Evolutionary conservation across 108 stramenopile genomes (phyloP).

Genomic region (Nannochloropsis granulata): DNA sequence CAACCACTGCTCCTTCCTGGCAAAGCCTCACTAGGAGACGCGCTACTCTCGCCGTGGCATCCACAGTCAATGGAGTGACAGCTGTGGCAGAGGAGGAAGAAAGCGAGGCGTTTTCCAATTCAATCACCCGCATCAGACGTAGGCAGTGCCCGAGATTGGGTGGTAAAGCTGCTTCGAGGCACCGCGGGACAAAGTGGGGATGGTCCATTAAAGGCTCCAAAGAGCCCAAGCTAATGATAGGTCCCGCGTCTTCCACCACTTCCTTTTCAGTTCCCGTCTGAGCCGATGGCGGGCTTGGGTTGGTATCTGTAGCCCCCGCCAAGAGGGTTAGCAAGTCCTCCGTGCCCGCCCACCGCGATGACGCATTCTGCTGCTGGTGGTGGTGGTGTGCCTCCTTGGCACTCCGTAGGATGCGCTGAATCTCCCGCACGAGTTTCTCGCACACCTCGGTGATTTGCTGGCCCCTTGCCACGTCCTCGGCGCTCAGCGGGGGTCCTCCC

Average conservation of each 20-base stretch:
- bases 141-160: slow-evolving; percentile 88
- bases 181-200: slow-evolving; percentile 56
- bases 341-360: slow-evolving; percentile 19
- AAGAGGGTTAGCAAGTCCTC: slow-evolving; percentile 9
- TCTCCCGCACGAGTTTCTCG: slow-evolving; percentile 26
- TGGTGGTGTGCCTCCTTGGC: slow-evolving; percentile 18
- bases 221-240: slow-evolving; percentile 3
- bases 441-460: background rate
- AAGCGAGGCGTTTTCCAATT: slow-evolving; percentile 61
- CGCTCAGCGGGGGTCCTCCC: background rate
- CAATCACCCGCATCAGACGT: slow-evolving; percentile 69
- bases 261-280: slow-evolving; percentile 19
- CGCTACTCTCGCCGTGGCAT: slow-evolving; percentile 59
- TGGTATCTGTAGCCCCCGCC: background rate
- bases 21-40: slow-evolving; percentile 61
- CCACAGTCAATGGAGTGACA: background rate
- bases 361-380: background rate
- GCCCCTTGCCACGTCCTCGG: background rate
- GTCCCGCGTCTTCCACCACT: slow-evolving; percentile 5
- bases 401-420: slow-evolving; percentile 29
- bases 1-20: slow-evolving; percentile 60
- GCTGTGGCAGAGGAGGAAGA: background rate
- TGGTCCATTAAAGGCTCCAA: slow-evolving; percentile 12
- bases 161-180: slow-evolving; percentile 78
- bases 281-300: background rate